Evolutionary conservation across 2,329 filamentous ascomycete genomes (phyloP).

Genomic region (Metarhizium humberi): DNA sequence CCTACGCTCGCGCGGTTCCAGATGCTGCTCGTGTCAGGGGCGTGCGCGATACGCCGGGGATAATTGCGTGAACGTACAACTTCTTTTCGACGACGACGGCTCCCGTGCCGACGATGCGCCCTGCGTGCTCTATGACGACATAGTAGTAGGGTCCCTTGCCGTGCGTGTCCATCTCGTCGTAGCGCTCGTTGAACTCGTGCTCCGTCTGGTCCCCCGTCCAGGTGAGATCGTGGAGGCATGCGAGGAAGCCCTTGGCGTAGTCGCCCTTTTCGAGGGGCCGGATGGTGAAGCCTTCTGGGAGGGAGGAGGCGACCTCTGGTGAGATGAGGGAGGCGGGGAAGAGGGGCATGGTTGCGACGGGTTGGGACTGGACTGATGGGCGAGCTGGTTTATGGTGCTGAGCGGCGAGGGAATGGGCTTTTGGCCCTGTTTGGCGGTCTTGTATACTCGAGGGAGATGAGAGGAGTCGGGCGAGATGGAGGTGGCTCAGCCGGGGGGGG

Average conservation of each 20-base stretch:
- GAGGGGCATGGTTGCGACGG: slow-evolving; percentile 26
- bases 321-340: slow-evolving; percentile 61
- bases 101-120: slow-evolving; percentile 62
- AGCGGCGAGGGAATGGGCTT: too few relatives aligned
- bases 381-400: too few relatives aligned
- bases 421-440: too few relatives aligned
- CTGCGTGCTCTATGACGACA: slow-evolving; percentile 56
- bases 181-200: slow-evolving; percentile 57
- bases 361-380: too few relatives aligned
- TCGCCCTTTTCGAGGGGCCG: slow-evolving; percentile 61
- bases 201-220: slow-evolving; percentile 64
- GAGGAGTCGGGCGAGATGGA: too few relatives aligned
- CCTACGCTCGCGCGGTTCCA: slow-evolving; percentile 61
- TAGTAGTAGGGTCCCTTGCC: slow-evolving; percentile 54
- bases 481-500: too few relatives aligned
- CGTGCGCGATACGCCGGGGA: too few relatives aligned
- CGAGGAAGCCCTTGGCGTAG: slow-evolving; percentile 62
- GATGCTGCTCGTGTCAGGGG: slow-evolving; percentile 32
- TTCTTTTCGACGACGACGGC: slow-evolving; percentile 72
- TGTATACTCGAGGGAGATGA: too few relatives aligned
- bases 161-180: slow-evolving; percentile 42
- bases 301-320: slow-evolving; percentile 44
- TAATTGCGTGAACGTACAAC: slow-evolving; percentile 38
- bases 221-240: slow-evolving; percentile 67
- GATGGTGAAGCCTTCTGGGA: slow-evolving; percentile 62